Conservation (phyloP, 169 alveolate species). For the Cryptosporidium ubiquitum region DNA sequence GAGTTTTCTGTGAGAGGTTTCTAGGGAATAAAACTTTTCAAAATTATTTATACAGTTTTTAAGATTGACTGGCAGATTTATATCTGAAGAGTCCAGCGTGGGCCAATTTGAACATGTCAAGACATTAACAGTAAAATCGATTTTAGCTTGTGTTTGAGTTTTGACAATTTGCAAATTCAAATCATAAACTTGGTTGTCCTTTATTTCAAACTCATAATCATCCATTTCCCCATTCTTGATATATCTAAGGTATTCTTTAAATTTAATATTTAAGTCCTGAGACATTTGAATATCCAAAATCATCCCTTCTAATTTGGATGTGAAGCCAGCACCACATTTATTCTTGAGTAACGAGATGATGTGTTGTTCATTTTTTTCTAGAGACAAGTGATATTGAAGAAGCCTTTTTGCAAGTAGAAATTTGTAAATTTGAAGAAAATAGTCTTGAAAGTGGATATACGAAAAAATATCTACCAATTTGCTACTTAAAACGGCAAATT, state of each 20-base stretch:
- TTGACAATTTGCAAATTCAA: background rate
- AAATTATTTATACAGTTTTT: constrained; percentile 76
- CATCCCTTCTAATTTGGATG: constrained; percentile 91
- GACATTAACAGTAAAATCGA: constrained; percentile 84
- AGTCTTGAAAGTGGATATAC: constrained; percentile 47
- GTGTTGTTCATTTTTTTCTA: constrained; percentile 81
- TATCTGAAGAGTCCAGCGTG: constrained; percentile 75
- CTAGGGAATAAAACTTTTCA: constrained; percentile 77
- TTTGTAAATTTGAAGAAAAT: constrained; percentile 58
- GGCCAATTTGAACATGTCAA: constrained; percentile 90
- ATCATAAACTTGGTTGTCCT: background rate
- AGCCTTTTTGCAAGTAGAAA: constrained; percentile 78
- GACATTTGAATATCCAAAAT: constrained; percentile 80
- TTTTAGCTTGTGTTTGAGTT: constrained; percentile 22
- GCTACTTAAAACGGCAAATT: background rate
- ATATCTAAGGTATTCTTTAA: constrained; percentile 32
- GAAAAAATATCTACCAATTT: constrained; percentile 52
- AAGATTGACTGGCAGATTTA: constrained; percentile 77
- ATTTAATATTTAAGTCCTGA: constrained; percentile 76
- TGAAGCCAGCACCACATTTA: constrained; percentile 89
- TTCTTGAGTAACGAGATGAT: constrained; percentile 85
- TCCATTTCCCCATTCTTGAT: constrained; percentile 24
- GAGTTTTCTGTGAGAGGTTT: constrained; percentile 85
- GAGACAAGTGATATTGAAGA: constrained; percentile 66
- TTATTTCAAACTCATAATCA: constrained; percentile 22